Base-by-base conservation (phyloP, 352 stramenopile genomes). In the Phytopythium vexans region DNA sequence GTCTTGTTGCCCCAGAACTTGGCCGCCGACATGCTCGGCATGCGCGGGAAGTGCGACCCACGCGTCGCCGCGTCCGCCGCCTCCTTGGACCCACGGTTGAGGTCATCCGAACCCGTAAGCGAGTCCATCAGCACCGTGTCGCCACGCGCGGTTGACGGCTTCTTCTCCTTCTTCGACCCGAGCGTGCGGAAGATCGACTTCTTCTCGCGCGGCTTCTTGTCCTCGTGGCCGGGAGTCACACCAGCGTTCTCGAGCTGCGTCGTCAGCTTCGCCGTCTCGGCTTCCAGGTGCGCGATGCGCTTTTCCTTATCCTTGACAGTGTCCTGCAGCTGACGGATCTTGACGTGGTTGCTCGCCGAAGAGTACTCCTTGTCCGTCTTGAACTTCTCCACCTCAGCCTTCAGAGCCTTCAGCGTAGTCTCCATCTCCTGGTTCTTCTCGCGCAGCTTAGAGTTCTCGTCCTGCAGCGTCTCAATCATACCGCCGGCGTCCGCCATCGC, bases 391-490 rank as follows among this genome's bases (percentile, higher is more conserved):
- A 89, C 75, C 38, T 92, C 77, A 6, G 68, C 59, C 70, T 92
- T 90, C 32, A 92, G 72, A 6, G 56, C 58, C 41, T 73, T 77
- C 56, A 88, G 63, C 12, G 66, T 56, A 35, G 70, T 49, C 68
- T 92, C 88, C 53, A 92, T 75, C 15, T 86, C 74, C 16, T 88
- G 73, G 50, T 89, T 90, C 67, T 87, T 85, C 49, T 89, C 69
- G 39, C 84, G 84, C 0, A 92, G 52, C 66, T 86, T 89, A 44
- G 68, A 70, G 66, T 92, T 92, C 47, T 88, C 82, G 39, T 87
- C 72, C 48, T 89, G 78, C 1, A 94, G 69, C 53, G 83, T 84
- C 55, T 89, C 80, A 41, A 94, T 94, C 80, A 94, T 91, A 21
- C 81, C 82, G 35, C 79, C 82, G 35, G 84, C 80, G 41, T 94